Base-by-base conservation (phyloP, 345 rosid genomes). In the Raphanus raphanistrum region DNA sequence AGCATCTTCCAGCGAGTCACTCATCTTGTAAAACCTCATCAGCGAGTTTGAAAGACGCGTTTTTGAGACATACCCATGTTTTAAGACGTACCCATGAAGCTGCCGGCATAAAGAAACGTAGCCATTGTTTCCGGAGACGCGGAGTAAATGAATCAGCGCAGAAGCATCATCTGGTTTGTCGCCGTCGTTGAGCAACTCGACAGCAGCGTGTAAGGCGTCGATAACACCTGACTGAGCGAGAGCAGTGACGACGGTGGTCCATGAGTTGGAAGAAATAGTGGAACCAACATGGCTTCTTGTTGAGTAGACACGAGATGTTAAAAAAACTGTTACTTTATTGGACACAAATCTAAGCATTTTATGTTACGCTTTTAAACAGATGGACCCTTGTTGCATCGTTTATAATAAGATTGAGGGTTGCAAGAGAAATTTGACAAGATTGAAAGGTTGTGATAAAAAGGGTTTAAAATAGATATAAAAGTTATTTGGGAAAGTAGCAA, bases 1-100 rank as follows among this genome's bases (percentile, higher is more conserved):
- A 43, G 89, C 92, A 35, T 80, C 80, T 31, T 12, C 36, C 45
- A 87, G 12, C 0, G 80, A 86, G 57, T 82, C 87, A 1, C 57
- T 71, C 33, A 11, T 76, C 57, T 81, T 74, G 26, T 88, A 89
- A 28, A 85, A 87, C 9, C 84, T 79, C 63, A 86, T 32, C 83
- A 93, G 75, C 33, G 92, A 86, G 57, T 87, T 83, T 54, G 88
- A 86, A 66, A 90, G 83, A 29, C 79, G 85, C 16, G 81, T 83
- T 75, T 87, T 43, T 79, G 91, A 86, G 62, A 63, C 76, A 48
- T 86, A 84, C 87, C 94, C 97, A 81, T 86, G 83, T 83, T 82
- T 90, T 0, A 84, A 6, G 16, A 84, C 76, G 86, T 78, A 80
- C 28, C 84, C 25, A 38, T 91, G 97, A 72, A 91, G 93, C 86